Evolutionary conservation across 306 rosid species (phyloP), one percentile per base, ranked within the genome.

Genomic region (Parietaria judaica): DNA sequence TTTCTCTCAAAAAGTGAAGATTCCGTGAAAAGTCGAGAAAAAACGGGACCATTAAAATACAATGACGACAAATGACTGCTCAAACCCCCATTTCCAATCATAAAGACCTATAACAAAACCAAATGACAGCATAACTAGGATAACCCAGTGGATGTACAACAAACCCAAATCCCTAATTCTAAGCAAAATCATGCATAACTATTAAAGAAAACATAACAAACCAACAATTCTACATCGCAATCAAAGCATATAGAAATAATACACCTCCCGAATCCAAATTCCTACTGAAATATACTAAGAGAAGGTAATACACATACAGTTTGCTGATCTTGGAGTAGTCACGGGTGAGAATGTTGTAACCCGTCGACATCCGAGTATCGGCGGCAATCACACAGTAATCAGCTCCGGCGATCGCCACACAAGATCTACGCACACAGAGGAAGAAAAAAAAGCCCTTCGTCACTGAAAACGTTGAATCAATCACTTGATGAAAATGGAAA

Each of bases 361-460:
- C 96, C 0, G 96, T 83, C 6, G 97, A 90, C 95, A 90, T 72
- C 71, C 97, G 89, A 61, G 95, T 87, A 83, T 87, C 97, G 8
- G 97, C 96, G 0, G 97, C 97, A 60, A 87, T 49, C 10, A 90
- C 97, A 60, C 97, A 90, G 68, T 90, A 87, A 75, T 90, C 88
- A 0, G 96, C 91, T 69, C 97, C 97, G 51, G 97, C 97, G 60
- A 90, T 78, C 15, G 97, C 97, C 64, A 90, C 97, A 63, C 90
- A 81, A 4, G 97, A 87, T 80, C 97, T 90, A 71, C 79, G 41
- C 11, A 50, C 11, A 11, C 4, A 14, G 14, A 36, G 39, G 58
- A 38, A 17, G 17, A 34, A 34, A 2, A 50, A 36, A 54, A 49
- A 23, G 3, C 53, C 15, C 15, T 7, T 5, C 9, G 12, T 54